Base-by-base conservation (phyloP, 371 early-diverging fungal genomes). In the Scutellospora calospora region DNA sequence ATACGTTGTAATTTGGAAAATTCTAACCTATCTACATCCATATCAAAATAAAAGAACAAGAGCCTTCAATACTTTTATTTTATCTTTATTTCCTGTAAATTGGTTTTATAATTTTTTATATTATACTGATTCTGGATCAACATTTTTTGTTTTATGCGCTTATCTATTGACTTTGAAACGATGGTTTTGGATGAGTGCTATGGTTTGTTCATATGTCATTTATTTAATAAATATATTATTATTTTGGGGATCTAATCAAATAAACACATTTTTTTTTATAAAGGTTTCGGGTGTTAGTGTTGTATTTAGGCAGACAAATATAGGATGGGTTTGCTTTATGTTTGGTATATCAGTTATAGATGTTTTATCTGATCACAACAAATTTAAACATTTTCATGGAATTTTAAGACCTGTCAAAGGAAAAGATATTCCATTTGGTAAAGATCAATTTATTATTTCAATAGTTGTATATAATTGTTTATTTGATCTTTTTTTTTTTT, bases 91-190 rank as follows among this genome's bases (percentile, higher is more conserved):
- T 79, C 99, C 99, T 0, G 87, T 97, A 5, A 77, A 88, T 2
- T 96, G 91, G 86, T 98, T 97, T 84, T 96, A 92, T 85, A 86
- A 92, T 83, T 91, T 93, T 76, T 51, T 98, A 80, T 98, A 95
- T 84, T 98, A 98, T 84, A 98, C 98, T 1, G 99, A 98, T 84
- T 86, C 94, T 0, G 95, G 94, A 8, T 95, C 97, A 6, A 89
- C 94, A 5, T 88, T 95, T 18, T 92, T 94, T 63, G 94, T 98
- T 2, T 84, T 98, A 38, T 80, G 90, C 9, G 87, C 90, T 6
- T 96, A 95, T 84, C 82, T 89, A 5, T 82, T 91, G 41, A 86
- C 92, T 20, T 85, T 90, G 73, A 83, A 87, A 33, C 77, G 86
- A 12, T 52, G 82, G 9, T 91, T 93, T 79, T 38, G 76, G 68